Conservation (phyloP, 2,329 filamentous ascomycete genomes). For the Botrytis squamosa region DNA sequence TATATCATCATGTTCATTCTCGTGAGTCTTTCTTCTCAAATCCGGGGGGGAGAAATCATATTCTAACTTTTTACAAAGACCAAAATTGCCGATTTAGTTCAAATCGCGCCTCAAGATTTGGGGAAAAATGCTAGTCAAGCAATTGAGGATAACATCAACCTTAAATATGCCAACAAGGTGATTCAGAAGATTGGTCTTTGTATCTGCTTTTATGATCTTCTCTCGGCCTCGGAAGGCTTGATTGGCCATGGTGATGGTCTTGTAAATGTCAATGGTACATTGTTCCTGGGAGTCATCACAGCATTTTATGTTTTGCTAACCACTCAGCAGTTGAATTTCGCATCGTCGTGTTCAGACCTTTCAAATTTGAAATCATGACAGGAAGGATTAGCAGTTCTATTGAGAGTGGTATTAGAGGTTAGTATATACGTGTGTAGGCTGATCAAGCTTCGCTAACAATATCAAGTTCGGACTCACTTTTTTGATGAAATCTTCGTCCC, state of each 20-base stretch:
- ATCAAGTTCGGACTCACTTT: constrained; percentile 76
- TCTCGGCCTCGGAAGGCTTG: constrained; percentile 86
- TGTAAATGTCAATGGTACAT: constrained; percentile 86
- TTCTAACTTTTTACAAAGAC: constrained; percentile 56
- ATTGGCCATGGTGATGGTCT: constrained; percentile 91
- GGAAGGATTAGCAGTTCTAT: constrained; percentile 78
- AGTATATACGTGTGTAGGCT: constrained; percentile 31
- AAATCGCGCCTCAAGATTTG: constrained; percentile 88
- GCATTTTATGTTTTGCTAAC: constrained; percentile 16
- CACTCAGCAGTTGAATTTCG: constrained; percentile 77
- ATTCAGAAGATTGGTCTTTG: constrained; percentile 94
- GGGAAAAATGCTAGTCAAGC: constrained; percentile 77
- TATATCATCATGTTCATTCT: constrained; percentile 48
- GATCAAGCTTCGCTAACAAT: constrained; percentile 2
- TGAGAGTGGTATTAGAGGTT: constrained; percentile 69
- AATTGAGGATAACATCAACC: constrained; percentile 95
- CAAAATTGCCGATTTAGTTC: constrained; percentile 90
- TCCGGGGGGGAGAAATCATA: not conserved
- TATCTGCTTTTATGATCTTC: constrained; percentile 87
- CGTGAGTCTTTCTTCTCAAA: constrained; percentile 40
- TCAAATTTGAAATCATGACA: constrained; percentile 88
- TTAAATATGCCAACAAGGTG: constrained; percentile 93
- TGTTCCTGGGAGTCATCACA: not conserved
- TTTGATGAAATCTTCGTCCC: constrained; percentile 90
- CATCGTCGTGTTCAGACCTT: constrained; percentile 89